phyloP scores from a whole-genome alignment of 768 basidiomycete genomes.

The Pisolithus albus region DNA sequence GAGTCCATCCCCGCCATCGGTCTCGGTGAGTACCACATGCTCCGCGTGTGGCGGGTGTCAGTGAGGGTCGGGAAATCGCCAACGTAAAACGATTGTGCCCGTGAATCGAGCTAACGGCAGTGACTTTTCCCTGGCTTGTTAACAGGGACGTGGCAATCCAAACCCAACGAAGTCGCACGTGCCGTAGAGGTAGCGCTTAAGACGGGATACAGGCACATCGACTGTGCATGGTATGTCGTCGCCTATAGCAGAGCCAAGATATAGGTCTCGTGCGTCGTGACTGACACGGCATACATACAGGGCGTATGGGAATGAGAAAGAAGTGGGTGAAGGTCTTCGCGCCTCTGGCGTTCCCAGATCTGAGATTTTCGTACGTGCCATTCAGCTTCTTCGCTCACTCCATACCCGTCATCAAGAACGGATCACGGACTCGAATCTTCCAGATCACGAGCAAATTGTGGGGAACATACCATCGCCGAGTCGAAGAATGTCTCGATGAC shows the following conservation, averaged over 20 bases:
- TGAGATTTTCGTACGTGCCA: conserved; percentile 54
- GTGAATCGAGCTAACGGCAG: not conserved
- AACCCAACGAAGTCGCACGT: conserved; percentile 58
- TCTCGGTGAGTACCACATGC: conserved; percentile 37
- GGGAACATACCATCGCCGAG: conserved; percentile 61
- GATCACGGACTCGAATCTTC: not conserved
- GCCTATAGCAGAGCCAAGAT: not conserved
- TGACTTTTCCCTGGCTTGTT: not conserved
- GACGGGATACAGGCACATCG: conserved; percentile 72
- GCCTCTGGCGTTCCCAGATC: conserved; percentile 69
- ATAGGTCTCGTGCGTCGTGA: not conserved
- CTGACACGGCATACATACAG: conserved; percentile 24
- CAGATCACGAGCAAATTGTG: conserved; percentile 71
- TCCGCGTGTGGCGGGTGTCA: not conserved
- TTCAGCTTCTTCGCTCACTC: not conserved
- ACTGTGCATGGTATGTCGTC: conserved; percentile 49
- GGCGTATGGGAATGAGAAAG: conserved; percentile 72
- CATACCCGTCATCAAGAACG: not conserved
- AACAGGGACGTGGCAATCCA: conserved; percentile 76
- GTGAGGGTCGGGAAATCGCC: not conserved
- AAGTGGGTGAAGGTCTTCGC: conserved; percentile 76
- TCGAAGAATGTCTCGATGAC: conserved; percentile 68
- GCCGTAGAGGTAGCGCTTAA: conserved; percentile 75
- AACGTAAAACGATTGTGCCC: not conserved
- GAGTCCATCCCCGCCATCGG: conserved; percentile 49